These are phyloP conservation scores for Prunus padus DNA, from an alignment of 306 rosid species.

Conservation along the genomic window DNA sequence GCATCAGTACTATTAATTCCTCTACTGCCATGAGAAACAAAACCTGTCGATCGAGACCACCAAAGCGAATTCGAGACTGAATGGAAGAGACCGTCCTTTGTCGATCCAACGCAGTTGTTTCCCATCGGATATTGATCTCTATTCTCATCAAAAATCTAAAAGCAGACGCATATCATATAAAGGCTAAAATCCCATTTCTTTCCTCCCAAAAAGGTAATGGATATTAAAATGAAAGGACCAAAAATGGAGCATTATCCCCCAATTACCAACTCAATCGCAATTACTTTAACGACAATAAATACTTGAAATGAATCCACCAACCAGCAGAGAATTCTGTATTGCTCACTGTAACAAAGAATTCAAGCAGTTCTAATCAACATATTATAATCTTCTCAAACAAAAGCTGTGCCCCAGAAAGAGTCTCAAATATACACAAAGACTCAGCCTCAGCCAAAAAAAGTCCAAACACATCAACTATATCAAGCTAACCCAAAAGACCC, in stretches of 20 bases:
- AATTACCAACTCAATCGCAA: constrained; percentile 10
- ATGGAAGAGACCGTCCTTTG: constrained; percentile 27
- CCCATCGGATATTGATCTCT: constrained; percentile 54
- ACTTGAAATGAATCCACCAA: background rate
- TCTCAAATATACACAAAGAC: background rate
- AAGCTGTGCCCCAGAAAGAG: constrained; percentile 8
- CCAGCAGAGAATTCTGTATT: background rate
- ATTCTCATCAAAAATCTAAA: constrained; percentile 10
- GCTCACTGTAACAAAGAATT: background rate
- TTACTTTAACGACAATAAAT: background rate
- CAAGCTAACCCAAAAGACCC: background rate
- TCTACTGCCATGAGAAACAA: constrained; percentile 8
- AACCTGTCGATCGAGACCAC: constrained; percentile 37
- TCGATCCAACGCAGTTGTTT: constrained; percentile 65
- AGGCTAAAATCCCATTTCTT: constrained; percentile 3
- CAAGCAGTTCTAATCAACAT: background rate
- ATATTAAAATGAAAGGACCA: background rate
- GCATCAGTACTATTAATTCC: background rate
- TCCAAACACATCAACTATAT: background rate
- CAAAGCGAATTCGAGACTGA: constrained; percentile 39
- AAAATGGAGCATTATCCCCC: constrained; percentile 1
- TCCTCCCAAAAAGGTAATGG: constrained; percentile 6
- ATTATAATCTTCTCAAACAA: background rate
- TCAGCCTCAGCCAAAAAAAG: background rate
- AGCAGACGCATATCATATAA: constrained; percentile 7